Percentiles rank a stretch among this genome's conserved stretches.
Conservation (phyloP, 371 early-diverging fungal species). For the Caulochytrium protostelioides region DNA sequence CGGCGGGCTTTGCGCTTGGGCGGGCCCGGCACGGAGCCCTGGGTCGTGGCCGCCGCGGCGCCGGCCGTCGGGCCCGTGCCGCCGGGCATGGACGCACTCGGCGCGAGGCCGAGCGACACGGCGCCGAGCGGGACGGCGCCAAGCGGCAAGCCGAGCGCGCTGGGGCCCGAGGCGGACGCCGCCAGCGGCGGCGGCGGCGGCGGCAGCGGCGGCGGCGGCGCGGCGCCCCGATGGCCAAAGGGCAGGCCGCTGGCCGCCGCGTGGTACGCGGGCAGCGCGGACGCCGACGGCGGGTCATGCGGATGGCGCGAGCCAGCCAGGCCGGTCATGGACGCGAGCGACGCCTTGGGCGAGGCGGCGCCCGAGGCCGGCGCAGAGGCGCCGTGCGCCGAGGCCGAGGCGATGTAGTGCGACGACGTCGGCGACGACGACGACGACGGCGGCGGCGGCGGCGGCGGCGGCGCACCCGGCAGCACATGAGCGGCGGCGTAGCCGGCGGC, state of each 20-base stretch:
- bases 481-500: too few relatives aligned
- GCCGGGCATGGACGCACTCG: not conserved
- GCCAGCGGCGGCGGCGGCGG: not conserved
- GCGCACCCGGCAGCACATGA: too few relatives aligned
- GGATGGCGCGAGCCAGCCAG: not conserved
- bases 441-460: not conserved
- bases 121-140: not conserved
- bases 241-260: not conserved
- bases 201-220: not conserved
- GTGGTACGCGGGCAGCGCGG: not conserved
- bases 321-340: not conserved
- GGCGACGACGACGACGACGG: not conserved
- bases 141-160: not conserved
- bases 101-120: not conserved
- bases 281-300: not conserved
- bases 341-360: not conserved
- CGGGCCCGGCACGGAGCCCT: too few relatives aligned
- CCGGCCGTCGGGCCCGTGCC: not conserved
- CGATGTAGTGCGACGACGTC: not conserved
- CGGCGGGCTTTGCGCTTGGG: too few relatives aligned
- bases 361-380: not conserved
- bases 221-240: not conserved
- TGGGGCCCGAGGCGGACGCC: not conserved
- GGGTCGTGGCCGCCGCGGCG: too few relatives aligned
- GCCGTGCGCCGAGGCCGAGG: not conserved